A percentile compares a stretch with the other conserved stretches of the same genome.
Conservation (phyloP, 345 rosid species). For the Noccaea bulbosa region DNA sequence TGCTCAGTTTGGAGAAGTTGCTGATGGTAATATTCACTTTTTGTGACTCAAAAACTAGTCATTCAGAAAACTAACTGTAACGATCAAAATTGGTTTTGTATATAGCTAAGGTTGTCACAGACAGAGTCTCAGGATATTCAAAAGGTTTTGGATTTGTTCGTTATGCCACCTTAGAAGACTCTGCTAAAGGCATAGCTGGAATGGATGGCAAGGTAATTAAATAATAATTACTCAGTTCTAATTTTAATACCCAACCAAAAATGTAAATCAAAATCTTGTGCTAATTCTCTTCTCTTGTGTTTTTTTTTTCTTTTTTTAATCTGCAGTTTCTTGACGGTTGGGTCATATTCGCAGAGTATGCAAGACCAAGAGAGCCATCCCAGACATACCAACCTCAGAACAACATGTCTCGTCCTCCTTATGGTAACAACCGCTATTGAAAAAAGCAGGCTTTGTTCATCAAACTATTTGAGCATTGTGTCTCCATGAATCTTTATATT, state of each 20-base stretch:
- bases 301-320: slow-evolving; percentile 4
- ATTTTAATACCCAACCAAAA: not conserved
- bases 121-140: slow-evolving; percentile 78
- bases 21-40: too few species aligned
- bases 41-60: not conserved
- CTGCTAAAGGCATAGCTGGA: slow-evolving; percentile 80
- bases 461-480: not conserved
- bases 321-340: slow-evolving; percentile 77
- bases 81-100: slow-evolving; percentile 6
- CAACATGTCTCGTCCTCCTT: slow-evolving; percentile 48
- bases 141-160: slow-evolving; percentile 95
- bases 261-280: not conserved
- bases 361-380: slow-evolving; percentile 54
- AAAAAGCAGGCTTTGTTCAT: not conserved
- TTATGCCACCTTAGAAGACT: slow-evolving; percentile 75
- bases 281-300: slow-evolving; percentile 6
- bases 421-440: slow-evolving; percentile 44
- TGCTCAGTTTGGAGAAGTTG: slow-evolving; percentile 76
- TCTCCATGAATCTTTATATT: not conserved
- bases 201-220: slow-evolving; percentile 94
- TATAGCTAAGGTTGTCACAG: slow-evolving; percentile 81
- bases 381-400: slow-evolving; percentile 37
- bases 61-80: not conserved
- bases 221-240: not conserved
- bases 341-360: slow-evolving; percentile 83